Evolutionary conservation across 768 basidiomycete species (phyloP).

Genomic region (Tricholoma sp.): DNA sequence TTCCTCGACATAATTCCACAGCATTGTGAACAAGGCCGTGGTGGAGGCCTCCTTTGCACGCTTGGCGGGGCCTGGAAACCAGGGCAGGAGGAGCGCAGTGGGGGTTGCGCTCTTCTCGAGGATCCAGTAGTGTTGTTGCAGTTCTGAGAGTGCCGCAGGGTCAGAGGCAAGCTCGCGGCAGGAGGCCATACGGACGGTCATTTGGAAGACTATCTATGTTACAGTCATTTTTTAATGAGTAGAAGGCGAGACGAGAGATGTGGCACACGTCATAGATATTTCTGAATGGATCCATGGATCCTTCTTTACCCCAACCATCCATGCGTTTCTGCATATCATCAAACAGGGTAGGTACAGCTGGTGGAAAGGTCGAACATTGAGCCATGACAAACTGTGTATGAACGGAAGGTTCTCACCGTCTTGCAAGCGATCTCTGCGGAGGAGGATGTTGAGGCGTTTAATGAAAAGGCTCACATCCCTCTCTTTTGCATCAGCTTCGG

Average conservation of each 20-base stretch:
- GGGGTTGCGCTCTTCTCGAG: slow-evolving; percentile 30
- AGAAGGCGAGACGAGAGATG: no score
- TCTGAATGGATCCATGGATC: slow-evolving; percentile 20
- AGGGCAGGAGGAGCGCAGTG: slow-evolving; percentile 26
- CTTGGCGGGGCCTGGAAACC: slow-evolving; percentile 28
- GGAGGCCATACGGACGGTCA: slow-evolving; percentile 25
- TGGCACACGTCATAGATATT: slow-evolving; percentile 19
- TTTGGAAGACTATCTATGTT: slow-evolving; percentile 21
- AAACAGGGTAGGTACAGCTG: slow-evolving; percentile 19
- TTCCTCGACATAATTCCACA: slow-evolving; percentile 21
- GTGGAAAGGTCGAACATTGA: background rate
- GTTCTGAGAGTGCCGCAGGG: slow-evolving; percentile 9
- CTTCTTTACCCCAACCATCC: slow-evolving; percentile 18
- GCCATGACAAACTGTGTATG: no score
- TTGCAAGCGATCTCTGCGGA: slow-evolving; percentile 9
- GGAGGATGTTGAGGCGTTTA: slow-evolving; percentile 9
- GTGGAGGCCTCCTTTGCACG: slow-evolving; percentile 25
- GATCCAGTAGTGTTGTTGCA: slow-evolving; percentile 17
- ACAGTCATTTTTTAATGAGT: background rate
- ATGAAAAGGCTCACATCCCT: slow-evolving; percentile 18
- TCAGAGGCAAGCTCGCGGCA: slow-evolving; percentile 23
- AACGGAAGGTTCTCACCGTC: slow-evolving; percentile 3
- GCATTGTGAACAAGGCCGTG: slow-evolving; percentile 19
- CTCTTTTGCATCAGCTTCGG: background rate
- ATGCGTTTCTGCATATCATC: slow-evolving; percentile 18